These are phyloP conservation scores for Trichophyton rubrum DNA, from an alignment of 2,329 filamentous ascomycete species.

Conservation along the genomic window DNA sequence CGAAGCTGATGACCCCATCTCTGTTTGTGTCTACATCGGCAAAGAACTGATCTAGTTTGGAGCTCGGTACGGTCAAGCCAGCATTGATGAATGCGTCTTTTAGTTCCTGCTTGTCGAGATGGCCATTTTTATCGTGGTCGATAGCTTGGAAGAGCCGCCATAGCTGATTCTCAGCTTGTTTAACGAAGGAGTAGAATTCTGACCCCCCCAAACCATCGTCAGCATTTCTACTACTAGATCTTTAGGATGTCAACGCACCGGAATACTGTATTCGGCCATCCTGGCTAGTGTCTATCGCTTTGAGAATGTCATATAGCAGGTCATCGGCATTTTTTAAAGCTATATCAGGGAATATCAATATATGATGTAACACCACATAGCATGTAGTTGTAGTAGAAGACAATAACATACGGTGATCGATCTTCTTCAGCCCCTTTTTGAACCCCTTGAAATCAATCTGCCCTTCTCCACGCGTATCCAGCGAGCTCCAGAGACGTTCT, in stretches of 20 bases:
- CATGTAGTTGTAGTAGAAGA: not conserved
- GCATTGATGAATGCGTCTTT: conserved; percentile 63
- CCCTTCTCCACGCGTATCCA: conserved; percentile 65
- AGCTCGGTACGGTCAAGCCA: conserved; percentile 64
- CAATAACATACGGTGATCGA: conserved; percentile 69
- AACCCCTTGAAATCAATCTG: conserved; percentile 74
- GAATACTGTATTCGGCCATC: conserved; percentile 87
- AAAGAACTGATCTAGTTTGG: conserved; percentile 76
- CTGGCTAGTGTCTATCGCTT: conserved; percentile 69
- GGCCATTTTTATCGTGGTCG: conserved; percentile 72
- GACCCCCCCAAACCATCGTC: not conserved
- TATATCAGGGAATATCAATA: conserved; percentile 20
- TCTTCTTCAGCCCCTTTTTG: conserved; percentile 69
- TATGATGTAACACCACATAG: not conserved
- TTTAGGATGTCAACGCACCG: conserved; percentile 42
- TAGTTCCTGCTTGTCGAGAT: conserved; percentile 76
- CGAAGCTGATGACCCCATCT: conserved; percentile 76
- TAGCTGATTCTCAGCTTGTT: conserved; percentile 74
- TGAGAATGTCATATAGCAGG: conserved; percentile 68
- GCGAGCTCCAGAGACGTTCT: conserved; percentile 67
- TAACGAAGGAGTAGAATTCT: conserved; percentile 87
- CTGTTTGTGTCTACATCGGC: conserved; percentile 76
- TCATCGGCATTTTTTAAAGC: conserved; percentile 83
- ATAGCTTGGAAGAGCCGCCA: conserved; percentile 72
- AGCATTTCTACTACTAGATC: not conserved